Evolutionary conservation across 768 basidiomycete genomes (phyloP).

Genomic region (Boletus sp.): DNA sequence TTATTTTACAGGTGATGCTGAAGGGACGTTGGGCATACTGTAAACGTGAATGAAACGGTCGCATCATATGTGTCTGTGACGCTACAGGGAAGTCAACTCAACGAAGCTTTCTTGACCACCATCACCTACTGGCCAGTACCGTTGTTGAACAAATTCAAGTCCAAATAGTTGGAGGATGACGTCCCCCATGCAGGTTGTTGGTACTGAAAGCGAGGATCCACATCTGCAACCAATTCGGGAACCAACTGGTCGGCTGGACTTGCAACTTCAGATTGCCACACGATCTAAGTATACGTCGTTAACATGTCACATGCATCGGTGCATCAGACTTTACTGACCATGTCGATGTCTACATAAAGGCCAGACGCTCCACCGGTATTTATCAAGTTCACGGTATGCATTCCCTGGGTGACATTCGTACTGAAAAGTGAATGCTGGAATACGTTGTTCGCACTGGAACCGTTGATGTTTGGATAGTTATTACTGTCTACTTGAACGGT

Average conservation of each 20-base stretch:
- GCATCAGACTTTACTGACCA: slow-evolving; percentile 22
- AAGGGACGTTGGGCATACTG: slow-evolving; percentile 23
- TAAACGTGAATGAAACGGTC: slow-evolving; percentile 40
- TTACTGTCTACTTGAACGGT: slow-evolving; percentile 41
- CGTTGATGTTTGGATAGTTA: slow-evolving; percentile 29
- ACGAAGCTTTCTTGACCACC: background rate
- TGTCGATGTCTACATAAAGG: slow-evolving; percentile 46
- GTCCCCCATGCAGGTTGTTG: slow-evolving; percentile 37
- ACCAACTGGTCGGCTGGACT: slow-evolving; percentile 10
- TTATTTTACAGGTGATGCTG: too few species aligned
- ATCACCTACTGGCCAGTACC: slow-evolving; percentile 41
- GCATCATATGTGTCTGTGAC: slow-evolving; percentile 35
- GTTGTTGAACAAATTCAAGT: slow-evolving; percentile 39
- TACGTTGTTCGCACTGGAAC: slow-evolving; percentile 26
- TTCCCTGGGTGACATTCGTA: slow-evolving; percentile 29
- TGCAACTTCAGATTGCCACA: slow-evolving; percentile 31
- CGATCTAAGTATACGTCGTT: slow-evolving; percentile 21
- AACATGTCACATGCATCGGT: background rate
- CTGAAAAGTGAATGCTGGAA: slow-evolving; percentile 46
- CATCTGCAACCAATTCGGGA: slow-evolving; percentile 32
- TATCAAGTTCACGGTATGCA: slow-evolving; percentile 36
- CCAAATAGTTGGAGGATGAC: slow-evolving; percentile 23
- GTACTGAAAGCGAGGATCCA: slow-evolving; percentile 41
- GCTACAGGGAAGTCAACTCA: slow-evolving; percentile 18
- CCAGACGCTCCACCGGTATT: slow-evolving; percentile 32